Evolutionary conservation across 164 flowering plant species (phyloP).

Genomic region (Stephania cephalantha): DNA sequence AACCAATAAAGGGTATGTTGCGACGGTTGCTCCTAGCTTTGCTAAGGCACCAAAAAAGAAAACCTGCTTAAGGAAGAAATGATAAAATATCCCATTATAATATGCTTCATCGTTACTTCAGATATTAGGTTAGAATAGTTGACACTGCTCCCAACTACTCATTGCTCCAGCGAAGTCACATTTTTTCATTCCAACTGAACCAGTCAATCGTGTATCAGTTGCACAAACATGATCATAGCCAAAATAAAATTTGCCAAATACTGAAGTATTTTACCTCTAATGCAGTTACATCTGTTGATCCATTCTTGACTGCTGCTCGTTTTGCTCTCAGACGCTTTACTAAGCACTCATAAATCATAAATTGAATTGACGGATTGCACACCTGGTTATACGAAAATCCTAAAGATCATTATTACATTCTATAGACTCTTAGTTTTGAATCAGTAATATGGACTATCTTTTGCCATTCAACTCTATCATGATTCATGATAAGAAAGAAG

Average conservation of each 20-base stretch:
- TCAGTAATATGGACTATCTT: neutral
- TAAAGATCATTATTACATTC: neutral
- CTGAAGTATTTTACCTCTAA: slow-evolving; percentile 43
- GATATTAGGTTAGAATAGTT: neutral
- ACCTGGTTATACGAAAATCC: slow-evolving; percentile 36
- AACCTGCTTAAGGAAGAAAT: slow-evolving; percentile 31
- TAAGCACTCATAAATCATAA: slow-evolving; percentile 74
- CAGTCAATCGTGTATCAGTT: no score
- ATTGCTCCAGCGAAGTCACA: neutral
- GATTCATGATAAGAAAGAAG: neutral
- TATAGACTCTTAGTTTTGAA: neutral
- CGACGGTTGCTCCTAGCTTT: slow-evolving; percentile 75
- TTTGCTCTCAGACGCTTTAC: slow-evolving; percentile 53
- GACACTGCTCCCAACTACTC: neutral
- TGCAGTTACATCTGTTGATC: slow-evolving; percentile 40
- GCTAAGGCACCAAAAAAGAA: slow-evolving; percentile 74
- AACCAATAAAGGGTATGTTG: slow-evolving; percentile 73
- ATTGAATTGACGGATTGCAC: slow-evolving; percentile 83
- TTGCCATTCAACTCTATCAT: neutral
- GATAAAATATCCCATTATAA: neutral
- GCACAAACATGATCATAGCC: neutral
- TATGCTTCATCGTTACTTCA: neutral
- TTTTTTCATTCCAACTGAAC: neutral
- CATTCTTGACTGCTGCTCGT: slow-evolving; percentile 34
- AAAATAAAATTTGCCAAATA: neutral